Conservation (phyloP, 495 filamentous ascomycete species). For the Aspergillus kassunensis region DNA sequence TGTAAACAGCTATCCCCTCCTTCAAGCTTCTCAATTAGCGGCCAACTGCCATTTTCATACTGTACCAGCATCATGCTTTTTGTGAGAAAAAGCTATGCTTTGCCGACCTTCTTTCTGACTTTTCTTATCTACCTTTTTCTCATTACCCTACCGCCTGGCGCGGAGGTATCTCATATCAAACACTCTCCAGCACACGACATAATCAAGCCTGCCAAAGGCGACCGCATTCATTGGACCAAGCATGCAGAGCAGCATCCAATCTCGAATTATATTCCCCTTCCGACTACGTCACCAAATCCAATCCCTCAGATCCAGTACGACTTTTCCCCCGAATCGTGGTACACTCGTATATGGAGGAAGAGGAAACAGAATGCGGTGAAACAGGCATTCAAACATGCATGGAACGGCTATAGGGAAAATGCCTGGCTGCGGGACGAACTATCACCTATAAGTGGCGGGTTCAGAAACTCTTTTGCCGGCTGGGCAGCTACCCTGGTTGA, state of each 20-base stretch:
- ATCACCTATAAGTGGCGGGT: slow-evolving; percentile 56
- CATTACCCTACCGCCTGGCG: slow-evolving; percentile 28
- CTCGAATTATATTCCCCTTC: slow-evolving; percentile 43
- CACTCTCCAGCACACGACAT: slow-evolving; percentile 11
- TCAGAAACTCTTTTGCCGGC: slow-evolving; percentile 53
- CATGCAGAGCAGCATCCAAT: slow-evolving; percentile 48
- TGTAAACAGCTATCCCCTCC: slow-evolving; percentile 17
- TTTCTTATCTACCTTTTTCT: slow-evolving; percentile 31
- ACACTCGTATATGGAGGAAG: slow-evolving; percentile 33
- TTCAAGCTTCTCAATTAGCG: slow-evolving; percentile 1
- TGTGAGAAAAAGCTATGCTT: slow-evolving; percentile 23
- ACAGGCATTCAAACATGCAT: slow-evolving; percentile 63
- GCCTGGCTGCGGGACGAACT: slow-evolving; percentile 83
- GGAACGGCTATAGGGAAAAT: slow-evolving; percentile 69
- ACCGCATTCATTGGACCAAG: slow-evolving; percentile 38
- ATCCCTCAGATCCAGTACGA: slow-evolving; percentile 51
- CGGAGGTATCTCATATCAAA: slow-evolving; percentile 13
- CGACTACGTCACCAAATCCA: slow-evolving; percentile 32
- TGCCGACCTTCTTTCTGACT: slow-evolving; percentile 27
- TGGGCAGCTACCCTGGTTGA: slow-evolving; percentile 62
- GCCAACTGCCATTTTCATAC: slow-evolving; percentile 1
- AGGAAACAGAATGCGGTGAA: slow-evolving; percentile 57
- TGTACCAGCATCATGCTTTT: slow-evolving; percentile 20
- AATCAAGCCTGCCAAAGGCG: slow-evolving; percentile 7
- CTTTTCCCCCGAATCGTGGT: slow-evolving; percentile 44